phyloP scores from a whole-genome alignment of 1,284 basidiomycete species.

The Ustilago loliicola region DNA sequence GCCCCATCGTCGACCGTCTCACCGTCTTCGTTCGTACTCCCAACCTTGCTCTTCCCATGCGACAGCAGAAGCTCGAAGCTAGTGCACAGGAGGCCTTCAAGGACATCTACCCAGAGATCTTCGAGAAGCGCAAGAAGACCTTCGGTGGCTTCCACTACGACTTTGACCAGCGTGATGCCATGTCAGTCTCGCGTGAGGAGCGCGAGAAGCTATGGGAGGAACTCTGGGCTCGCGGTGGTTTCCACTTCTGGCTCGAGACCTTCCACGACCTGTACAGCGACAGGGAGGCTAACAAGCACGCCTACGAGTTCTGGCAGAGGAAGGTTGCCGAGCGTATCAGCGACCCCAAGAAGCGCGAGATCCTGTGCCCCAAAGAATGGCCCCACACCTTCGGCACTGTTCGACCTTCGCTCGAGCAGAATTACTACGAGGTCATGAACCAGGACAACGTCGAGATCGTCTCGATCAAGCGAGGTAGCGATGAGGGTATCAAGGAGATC shows the following conservation, averaged over 20 bases:
- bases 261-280: slow-evolving; percentile 53
- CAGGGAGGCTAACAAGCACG: slow-evolving; percentile 51
- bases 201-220: slow-evolving; percentile 48
- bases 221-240: slow-evolving; percentile 47
- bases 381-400: slow-evolving; percentile 61
- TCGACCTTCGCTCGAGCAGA: slow-evolving; percentile 55
- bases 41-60: slow-evolving; percentile 58
- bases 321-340: slow-evolving; percentile 49
- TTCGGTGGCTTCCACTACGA: slow-evolving; percentile 59
- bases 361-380: slow-evolving; percentile 54
- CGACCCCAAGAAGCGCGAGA: slow-evolving; percentile 59
- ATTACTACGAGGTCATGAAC: slow-evolving; percentile 72
- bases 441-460: slow-evolving; percentile 74
- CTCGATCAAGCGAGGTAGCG: slow-evolving; percentile 70
- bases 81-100: slow-evolving; percentile 55
- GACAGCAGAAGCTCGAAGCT: slow-evolving; percentile 44
- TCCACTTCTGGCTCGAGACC: slow-evolving; percentile 59
- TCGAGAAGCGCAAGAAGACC: slow-evolving; percentile 56
- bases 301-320: slow-evolving; percentile 60
- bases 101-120: slow-evolving; percentile 55
- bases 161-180: slow-evolving; percentile 43
- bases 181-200: slow-evolving; percentile 49
- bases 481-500: slow-evolving; percentile 71
- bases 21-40: slow-evolving; percentile 60
- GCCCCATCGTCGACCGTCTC: slow-evolving; percentile 46